Conservation (phyloP, 768 basidiomycete species). For the Trametes sanguinea region DNA sequence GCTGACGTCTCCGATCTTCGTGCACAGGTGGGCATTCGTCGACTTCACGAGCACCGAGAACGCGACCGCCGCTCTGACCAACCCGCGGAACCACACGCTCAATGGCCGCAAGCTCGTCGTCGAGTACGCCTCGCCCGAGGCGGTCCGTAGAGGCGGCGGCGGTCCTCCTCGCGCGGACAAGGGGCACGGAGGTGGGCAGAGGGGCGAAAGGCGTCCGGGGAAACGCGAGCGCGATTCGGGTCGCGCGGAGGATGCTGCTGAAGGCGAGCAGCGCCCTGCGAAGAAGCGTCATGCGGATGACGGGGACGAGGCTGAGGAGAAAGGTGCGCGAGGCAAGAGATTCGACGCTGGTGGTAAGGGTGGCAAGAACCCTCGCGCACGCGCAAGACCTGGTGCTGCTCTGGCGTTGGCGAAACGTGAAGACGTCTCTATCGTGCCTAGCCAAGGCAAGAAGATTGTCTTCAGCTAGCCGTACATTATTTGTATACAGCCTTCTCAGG, state of each 20-base stretch:
- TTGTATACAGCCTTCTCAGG: not conserved
- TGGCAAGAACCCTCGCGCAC: constrained; percentile 35
- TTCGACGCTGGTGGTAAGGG: constrained; percentile 8
- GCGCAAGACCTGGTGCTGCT: constrained; percentile 77
- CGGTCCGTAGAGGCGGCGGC: constrained; percentile 77
- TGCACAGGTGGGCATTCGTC: constrained; percentile 83
- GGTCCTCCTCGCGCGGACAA: constrained; percentile 20
- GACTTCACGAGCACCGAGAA: constrained; percentile 82
- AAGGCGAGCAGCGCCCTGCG: constrained; percentile 22
- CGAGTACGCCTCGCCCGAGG: constrained; percentile 87
- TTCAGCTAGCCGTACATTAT: constrained; percentile 45
- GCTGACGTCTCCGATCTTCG: not conserved
- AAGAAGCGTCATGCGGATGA: constrained; percentile 26
- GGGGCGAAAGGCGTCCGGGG: not conserved
- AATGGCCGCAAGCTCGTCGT: constrained; percentile 84
- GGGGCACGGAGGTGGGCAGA: not conserved
- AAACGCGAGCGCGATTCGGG: not conserved
- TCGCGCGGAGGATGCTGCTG: constrained; percentile 17
- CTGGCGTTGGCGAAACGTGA: constrained; percentile 77
- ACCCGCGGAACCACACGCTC: constrained; percentile 81
- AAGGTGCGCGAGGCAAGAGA: not conserved
- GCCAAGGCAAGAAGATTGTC: constrained; percentile 70
- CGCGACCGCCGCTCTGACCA: constrained; percentile 80
- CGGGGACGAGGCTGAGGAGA: constrained; percentile 11
- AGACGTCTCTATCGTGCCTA: constrained; percentile 69